Evolutionary conservation across 371 early-diverging fungal species (phyloP).

Genomic region (Dentiscutata heterogama): DNA sequence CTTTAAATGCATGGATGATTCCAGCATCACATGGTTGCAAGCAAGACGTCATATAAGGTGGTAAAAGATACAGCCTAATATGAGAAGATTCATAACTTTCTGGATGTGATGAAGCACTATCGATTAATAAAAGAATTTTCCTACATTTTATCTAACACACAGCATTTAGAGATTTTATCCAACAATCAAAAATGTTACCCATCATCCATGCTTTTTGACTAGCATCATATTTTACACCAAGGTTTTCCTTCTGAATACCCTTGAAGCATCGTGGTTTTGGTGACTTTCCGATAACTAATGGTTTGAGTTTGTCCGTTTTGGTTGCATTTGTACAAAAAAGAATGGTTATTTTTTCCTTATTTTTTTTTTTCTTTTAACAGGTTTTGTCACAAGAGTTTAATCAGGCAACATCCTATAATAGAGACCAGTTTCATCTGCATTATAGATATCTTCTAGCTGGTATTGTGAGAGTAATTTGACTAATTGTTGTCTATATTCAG

Average conservation of each 20-base stretch:
- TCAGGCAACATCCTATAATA: neutral
- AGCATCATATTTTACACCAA: neutral
- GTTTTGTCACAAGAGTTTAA: neutral
- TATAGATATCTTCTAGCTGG: neutral
- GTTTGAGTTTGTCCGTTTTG: neutral
- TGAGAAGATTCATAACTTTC: neutral
- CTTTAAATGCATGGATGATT: conserved; percentile 34
- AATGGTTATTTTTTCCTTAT: neutral
- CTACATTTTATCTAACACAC: neutral
- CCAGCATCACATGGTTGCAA: conserved; percentile 20
- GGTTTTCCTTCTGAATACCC: neutral
- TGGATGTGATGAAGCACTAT: conserved; percentile 3
- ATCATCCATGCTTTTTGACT: neutral
- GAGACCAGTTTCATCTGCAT: neutral
- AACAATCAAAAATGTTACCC: neutral
- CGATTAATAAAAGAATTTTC: conserved; percentile 17
- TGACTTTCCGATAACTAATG: neutral
- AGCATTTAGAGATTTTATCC: no score
- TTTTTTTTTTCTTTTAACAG: neutral
- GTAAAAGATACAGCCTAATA: neutral
- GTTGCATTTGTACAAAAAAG: neutral
- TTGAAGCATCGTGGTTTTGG: neutral
- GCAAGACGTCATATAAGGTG: neutral
- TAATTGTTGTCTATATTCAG: no score
- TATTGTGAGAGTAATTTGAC: neutral